Percentiles rank a stretch among this genome's conserved stretches.
Evolutionary conservation across 208 protist species (phyloP).

Genomic region (Crithidia brevicula): DNA sequence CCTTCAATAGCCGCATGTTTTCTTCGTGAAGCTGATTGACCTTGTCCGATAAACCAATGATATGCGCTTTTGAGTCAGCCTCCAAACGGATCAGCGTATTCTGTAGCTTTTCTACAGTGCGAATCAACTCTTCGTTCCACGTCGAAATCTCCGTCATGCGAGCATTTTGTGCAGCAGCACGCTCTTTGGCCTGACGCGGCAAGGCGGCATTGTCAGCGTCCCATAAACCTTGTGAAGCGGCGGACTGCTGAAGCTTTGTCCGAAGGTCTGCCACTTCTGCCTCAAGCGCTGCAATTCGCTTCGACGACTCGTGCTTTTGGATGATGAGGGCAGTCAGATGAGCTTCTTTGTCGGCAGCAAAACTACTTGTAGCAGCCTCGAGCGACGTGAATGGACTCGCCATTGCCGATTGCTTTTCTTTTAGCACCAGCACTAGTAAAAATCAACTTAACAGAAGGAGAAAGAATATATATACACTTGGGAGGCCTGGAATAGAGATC

Average conservation of each 20-base stretch:
- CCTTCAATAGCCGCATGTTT: constrained; percentile 35
- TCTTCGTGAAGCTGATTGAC: constrained; percentile 38
- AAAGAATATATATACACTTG: neutral
- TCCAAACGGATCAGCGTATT: constrained; percentile 54
- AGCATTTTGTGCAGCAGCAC: constrained; percentile 20
- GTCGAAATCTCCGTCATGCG: constrained; percentile 41
- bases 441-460: no score
- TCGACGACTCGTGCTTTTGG: constrained; percentile 35
- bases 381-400: neutral
- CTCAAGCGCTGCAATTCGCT: constrained; percentile 51
- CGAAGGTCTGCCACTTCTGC: constrained; percentile 35
- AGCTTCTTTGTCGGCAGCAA: constrained; percentile 27
- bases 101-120: constrained; percentile 64
- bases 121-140: constrained; percentile 75
- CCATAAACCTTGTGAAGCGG: constrained; percentile 4
- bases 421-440: no score
- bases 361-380: constrained; percentile 5
- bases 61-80: constrained; percentile 58
- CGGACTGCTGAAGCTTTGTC: constrained; percentile 14
- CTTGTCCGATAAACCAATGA: constrained; percentile 50
- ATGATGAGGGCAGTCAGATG: constrained; percentile 49
- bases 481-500: no score
- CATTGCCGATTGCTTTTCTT: no score
- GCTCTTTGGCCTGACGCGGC: constrained; percentile 1
- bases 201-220: neutral